Percentiles rank a stretch among this genome's conserved stretches.
Conservation (phyloP, 345 rosid species). For the Microthlaspi erraticum region DNA sequence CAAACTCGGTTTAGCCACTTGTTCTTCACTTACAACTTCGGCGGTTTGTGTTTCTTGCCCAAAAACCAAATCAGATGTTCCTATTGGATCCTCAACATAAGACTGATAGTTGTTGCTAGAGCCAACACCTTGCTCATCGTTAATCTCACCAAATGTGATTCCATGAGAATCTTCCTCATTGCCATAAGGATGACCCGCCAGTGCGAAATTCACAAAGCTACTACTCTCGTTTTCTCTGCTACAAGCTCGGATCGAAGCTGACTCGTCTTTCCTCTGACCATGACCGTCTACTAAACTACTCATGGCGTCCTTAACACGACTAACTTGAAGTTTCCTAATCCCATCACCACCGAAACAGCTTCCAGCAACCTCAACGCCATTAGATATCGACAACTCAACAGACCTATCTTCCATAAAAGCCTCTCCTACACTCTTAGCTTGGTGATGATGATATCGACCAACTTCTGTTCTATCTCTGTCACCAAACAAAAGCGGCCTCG, state of each 20-base stretch:
- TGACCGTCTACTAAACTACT: conserved; percentile 46
- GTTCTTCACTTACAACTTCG: conserved; percentile 43
- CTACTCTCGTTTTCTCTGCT: conserved; percentile 51
- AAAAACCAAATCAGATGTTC: conserved; percentile 48
- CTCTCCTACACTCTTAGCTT: conserved; percentile 47
- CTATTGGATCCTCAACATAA: conserved; percentile 52
- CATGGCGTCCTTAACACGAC: conserved; percentile 64
- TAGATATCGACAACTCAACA: conserved; percentile 66
- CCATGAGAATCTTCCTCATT: conserved; percentile 64
- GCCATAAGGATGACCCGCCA: conserved; percentile 54
- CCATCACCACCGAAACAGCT: conserved; percentile 60
- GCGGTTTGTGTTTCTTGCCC: conserved; percentile 49
- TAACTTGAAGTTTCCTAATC: conserved; percentile 63
- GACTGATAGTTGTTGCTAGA: conserved; percentile 55
- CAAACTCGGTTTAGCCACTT: conserved; percentile 52
- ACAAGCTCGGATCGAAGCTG: conserved; percentile 51
- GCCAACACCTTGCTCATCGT: conserved; percentile 54
- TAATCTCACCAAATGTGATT: conserved; percentile 67
- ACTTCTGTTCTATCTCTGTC: conserved; percentile 55
- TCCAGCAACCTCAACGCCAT: conserved; percentile 62
- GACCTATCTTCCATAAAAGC: conserved; percentile 56
- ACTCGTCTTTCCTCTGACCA: conserved; percentile 47
- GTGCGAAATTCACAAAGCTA: conserved; percentile 47
- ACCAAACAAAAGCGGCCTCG: conserved; percentile 57
- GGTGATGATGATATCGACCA: conserved; percentile 43